A percentile compares a stretch with the other conserved stretches of the same genome.
phyloP scores from a whole-genome alignment of 331 rosid species.

The Malus hybrid region DNA sequence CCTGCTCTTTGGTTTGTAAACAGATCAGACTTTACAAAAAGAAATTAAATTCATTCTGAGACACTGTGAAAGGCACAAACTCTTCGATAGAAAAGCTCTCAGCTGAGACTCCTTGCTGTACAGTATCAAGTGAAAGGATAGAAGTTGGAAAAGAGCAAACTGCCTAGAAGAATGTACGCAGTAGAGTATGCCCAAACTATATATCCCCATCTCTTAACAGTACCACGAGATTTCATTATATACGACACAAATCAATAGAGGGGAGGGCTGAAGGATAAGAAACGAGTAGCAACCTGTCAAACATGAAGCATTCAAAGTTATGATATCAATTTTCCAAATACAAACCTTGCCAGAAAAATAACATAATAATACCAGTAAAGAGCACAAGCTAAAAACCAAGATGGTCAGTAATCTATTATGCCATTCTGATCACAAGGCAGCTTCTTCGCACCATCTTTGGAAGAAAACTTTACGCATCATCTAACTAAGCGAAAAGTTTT shows the following conservation, averaged over 20 bases:
- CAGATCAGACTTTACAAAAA: no score
- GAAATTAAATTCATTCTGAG: background rate
- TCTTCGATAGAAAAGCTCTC: background rate
- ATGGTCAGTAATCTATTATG: background rate
- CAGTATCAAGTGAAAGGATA: constrained; percentile 75
- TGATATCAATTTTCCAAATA: background rate
- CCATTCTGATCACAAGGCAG: background rate
- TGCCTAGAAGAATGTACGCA: constrained; percentile 76
- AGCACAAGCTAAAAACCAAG: constrained; percentile 5
- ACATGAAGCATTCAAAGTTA: background rate
- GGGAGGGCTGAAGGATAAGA: constrained; percentile 82
- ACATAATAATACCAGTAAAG: background rate
- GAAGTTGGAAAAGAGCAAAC: constrained; percentile 82
- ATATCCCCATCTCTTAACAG: constrained; percentile 51
- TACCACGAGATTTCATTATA: constrained; percentile 39
- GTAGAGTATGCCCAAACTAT: constrained; percentile 74
- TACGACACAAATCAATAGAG: constrained; percentile 84
- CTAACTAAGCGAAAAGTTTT: background rate
- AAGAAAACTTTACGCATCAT: background rate
- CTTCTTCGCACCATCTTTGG: background rate
- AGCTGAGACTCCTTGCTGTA: background rate
- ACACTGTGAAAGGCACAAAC: background rate
- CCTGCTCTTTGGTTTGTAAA: no score
- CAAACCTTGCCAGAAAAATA: no score
- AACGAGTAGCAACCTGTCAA: constrained; percentile 89